Percentiles rank a stretch among this genome's conserved stretches.
phyloP scores from a whole-genome alignment of 2,329 filamentous ascomycete species.

The Furcasterigmium furcatum region DNA sequence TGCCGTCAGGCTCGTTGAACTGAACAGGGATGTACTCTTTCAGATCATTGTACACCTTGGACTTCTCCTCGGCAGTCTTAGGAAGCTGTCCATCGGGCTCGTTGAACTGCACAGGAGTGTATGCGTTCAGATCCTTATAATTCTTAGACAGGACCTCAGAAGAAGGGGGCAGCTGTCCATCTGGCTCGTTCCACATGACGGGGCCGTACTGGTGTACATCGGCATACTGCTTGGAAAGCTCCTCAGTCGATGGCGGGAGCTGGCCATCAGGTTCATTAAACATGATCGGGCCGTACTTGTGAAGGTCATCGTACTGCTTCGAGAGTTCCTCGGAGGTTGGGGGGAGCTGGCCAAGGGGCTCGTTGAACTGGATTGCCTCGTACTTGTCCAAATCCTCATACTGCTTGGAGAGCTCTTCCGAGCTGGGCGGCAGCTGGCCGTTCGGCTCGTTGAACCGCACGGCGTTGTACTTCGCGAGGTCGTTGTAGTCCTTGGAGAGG shows the following conservation, averaged over 20 bases:
- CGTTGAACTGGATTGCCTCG: conserved; percentile 21
- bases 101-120: conserved; percentile 19
- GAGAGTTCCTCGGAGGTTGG: conserved; percentile 30
- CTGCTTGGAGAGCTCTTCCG: conserved; percentile 17
- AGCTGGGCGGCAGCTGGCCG: conserved; percentile 15
- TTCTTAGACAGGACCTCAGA: conserved; percentile 33
- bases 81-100: conserved; percentile 34
- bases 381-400: conserved; percentile 30
- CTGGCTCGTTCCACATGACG: conserved; percentile 31
- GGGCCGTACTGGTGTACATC: conserved; percentile 32
- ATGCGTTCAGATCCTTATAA: conserved; percentile 30
- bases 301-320: conserved; percentile 16
- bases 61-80: conserved; percentile 26
- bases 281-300: conserved; percentile 14
- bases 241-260: conserved; percentile 19
- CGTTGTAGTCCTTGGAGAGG: conserved; percentile 31
- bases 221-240: conserved; percentile 33
- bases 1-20: conserved; percentile 33
- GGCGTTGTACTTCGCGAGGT: conserved; percentile 34
- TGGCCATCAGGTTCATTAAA: conserved; percentile 32
- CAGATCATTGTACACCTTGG: conserved; percentile 35
- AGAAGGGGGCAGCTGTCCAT: conserved; percentile 23
- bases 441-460: conserved; percentile 31
- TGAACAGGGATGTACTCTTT: conserved; percentile 28
- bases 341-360: conserved; percentile 23